These are phyloP conservation scores for Penicillium freii DNA, from an alignment of 2,329 filamentous ascomycete genomes.

Conservation along the genomic window DNA sequence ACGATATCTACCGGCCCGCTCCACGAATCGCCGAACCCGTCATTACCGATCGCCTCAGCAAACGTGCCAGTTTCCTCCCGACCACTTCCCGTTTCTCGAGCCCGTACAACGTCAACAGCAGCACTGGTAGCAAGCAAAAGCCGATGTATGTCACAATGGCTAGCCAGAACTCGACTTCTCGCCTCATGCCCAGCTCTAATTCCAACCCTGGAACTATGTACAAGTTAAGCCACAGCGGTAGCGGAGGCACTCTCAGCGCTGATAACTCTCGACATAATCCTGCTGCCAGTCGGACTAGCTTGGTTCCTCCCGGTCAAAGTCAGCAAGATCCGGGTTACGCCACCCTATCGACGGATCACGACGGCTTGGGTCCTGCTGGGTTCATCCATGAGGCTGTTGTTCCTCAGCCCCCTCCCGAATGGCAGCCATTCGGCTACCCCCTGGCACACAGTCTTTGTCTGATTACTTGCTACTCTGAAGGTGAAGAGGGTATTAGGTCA, in stretches of 20 bases:
- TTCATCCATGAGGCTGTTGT: constrained; percentile 96
- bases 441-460: constrained; percentile 90
- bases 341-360: constrained; percentile 57
- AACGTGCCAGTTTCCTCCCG: constrained; percentile 83
- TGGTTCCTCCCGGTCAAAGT: constrained; percentile 55
- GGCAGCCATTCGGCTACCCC: constrained; percentile 95
- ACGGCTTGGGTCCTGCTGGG: constrained; percentile 79
- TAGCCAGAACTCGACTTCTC: constrained; percentile 74
- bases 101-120: constrained; percentile 65
- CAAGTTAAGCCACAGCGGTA: constrained; percentile 55
- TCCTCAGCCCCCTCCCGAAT: constrained; percentile 92
- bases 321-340: constrained; percentile 52
- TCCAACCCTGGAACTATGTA: constrained; percentile 64
- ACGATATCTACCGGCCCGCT: constrained; percentile 93
- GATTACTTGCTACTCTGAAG: constrained; percentile 96
- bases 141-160: constrained; percentile 87
- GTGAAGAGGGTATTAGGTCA: constrained; percentile 84
- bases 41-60: constrained; percentile 70
- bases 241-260: constrained; percentile 55
- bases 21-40: constrained; percentile 74
- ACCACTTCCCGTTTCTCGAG: constrained; percentile 94
- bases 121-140: constrained; percentile 50
- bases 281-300: constrained; percentile 53
- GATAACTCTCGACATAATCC: constrained; percentile 44
- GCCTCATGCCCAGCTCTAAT: constrained; percentile 57